A percentile compares a stretch with the other conserved stretches of the same genome.
Evolutionary conservation across 2,329 filamentous ascomycete genomes (phyloP).

Genomic region (Macroventuria anomochaeta): DNA sequence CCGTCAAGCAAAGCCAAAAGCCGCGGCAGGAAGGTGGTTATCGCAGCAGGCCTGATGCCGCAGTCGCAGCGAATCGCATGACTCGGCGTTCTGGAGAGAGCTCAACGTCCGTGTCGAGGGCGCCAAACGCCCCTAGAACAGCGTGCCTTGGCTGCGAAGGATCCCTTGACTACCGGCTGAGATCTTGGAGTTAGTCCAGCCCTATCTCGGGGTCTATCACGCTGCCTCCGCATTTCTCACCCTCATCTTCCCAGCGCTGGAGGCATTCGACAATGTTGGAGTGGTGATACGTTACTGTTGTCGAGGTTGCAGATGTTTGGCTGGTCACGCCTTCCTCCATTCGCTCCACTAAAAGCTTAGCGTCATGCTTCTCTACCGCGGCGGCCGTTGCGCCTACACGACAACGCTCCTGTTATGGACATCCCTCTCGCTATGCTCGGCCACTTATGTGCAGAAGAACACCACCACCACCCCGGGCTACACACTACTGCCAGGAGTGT

Average conservation of each 20-base stretch:
- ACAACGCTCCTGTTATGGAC: constrained; percentile 20
- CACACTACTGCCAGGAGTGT: constrained; percentile 24
- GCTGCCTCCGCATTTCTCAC: neutral
- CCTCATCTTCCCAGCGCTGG: neutral
- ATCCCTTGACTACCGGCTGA: constrained; percentile 11
- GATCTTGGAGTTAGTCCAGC: constrained; percentile 8
- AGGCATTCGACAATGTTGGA: constrained; percentile 4
- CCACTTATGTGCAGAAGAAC: constrained; percentile 32
- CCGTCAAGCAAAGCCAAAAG: neutral
- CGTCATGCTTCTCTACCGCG: constrained; percentile 2
- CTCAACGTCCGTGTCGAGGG: constrained; percentile 15
- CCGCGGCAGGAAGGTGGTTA: constrained; percentile 13
- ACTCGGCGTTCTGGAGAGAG: neutral
- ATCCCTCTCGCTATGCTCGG: constrained; percentile 29
- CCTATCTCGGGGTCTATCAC: constrained; percentile 3
- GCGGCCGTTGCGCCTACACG: constrained; percentile 24
- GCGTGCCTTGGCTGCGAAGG: constrained; percentile 12
- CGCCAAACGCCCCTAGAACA: constrained; percentile 27
- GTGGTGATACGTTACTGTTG: constrained; percentile 7
- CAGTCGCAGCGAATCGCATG: constrained; percentile 7
- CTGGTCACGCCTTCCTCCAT: constrained; percentile 4
- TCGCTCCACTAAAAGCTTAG: constrained; percentile 4
- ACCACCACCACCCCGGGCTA: constrained; percentile 28
- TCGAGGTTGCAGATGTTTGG: constrained; percentile 12
- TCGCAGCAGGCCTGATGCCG: constrained; percentile 3